Evolutionary conservation across 2,329 filamentous ascomycete genomes (phyloP), one percentile per base, ranked within the genome.

Genomic region (Microsporum ferrugineum): DNA sequence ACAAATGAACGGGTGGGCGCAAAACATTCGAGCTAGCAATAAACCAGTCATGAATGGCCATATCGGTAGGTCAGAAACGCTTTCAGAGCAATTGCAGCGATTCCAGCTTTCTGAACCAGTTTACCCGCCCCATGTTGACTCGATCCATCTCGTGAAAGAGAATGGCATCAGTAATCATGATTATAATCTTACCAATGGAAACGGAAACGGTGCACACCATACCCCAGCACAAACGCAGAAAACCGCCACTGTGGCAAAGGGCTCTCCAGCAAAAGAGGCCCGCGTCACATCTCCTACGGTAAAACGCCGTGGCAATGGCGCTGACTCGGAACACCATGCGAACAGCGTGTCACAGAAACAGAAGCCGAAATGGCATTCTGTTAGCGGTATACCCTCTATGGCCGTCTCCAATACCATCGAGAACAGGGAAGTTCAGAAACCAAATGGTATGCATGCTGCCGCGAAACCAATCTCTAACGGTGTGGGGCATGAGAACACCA

Each of bases 51-150:
- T 64, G 2, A 71, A 71, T 61, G 71, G 70, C n/a, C 63, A 66
- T 36, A 65, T 66, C 60, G 70, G 66, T 36, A 70, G 72, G 61
- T 65, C 68, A 1, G 71, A 72, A 61, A 67, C 71, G 5, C 69
- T 76, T 36, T 72, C 73, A 3, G 73, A 70, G 45, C 71, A 71
- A 58, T 58, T 76, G 39, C 73, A 75, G 58, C 72, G 71, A 33
- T 68, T 72, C 33, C 72, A 76, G 49, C 58, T 75, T 38, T 71
- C 73, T 10, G 72, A 73, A 58, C 67, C 68, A 3, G 68, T 73
- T 55, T 71, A 68, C 41, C 43, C 66, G 6, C 58, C 66, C 8
- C 14, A 34, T 6, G 29, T 66, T 12, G 68, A 63, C 43, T 6
- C 55, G 14, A n/a, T 14, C 29, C 57, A 29, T 51, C 41, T 31